Conservation (phyloP, 2,329 filamentous ascomycete genomes). For the Xylaria sp. region DNA sequence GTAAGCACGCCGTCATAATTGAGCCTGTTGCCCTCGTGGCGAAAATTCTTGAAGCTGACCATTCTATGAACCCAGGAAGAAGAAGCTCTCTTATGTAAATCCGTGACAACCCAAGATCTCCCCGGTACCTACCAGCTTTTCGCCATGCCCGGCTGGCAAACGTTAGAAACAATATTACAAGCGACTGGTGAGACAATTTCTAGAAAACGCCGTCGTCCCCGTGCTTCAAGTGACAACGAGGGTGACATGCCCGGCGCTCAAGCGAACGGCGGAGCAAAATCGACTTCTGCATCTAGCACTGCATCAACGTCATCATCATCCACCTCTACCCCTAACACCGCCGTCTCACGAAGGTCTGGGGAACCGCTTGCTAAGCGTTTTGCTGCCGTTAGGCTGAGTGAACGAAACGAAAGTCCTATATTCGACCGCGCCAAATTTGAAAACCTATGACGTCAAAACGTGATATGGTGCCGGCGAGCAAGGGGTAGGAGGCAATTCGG, state of each 20-base stretch:
- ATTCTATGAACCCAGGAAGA: conserved; percentile 74
- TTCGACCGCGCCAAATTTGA: conserved; percentile 48
- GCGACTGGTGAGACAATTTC: conserved; percentile 96
- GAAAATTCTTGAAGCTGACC: conserved; percentile 32
- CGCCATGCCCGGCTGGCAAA: conserved; percentile 92
- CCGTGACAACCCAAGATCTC: conserved; percentile 83
- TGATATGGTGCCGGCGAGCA: neutral
- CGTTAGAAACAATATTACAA: conserved; percentile 90
- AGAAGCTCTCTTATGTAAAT: conserved; percentile 83
- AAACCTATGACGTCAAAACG: conserved; percentile 33
- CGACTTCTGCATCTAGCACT: conserved; percentile 23
- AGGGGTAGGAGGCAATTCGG: neutral
- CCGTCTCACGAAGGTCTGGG: conserved; percentile 41
- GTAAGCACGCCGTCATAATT: conserved; percentile 60
- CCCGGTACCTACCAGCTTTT: conserved; percentile 84
- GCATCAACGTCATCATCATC: conserved; percentile 29
- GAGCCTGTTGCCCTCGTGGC: conserved; percentile 16
- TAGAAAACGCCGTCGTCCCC: conserved; percentile 69
- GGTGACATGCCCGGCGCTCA: conserved; percentile 39
- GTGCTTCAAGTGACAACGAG: conserved; percentile 54
- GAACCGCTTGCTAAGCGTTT: conserved; percentile 53
- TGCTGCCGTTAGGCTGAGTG: conserved; percentile 53
- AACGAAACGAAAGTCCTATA: conserved; percentile 42
- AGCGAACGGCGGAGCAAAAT: conserved; percentile 39
- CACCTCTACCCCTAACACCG: conserved; percentile 23